These are phyloP conservation scores for Acephala macrosclerotiorum DNA, from an alignment of 2,329 filamentous ascomycete genomes.

Conservation along the genomic window DNA sequence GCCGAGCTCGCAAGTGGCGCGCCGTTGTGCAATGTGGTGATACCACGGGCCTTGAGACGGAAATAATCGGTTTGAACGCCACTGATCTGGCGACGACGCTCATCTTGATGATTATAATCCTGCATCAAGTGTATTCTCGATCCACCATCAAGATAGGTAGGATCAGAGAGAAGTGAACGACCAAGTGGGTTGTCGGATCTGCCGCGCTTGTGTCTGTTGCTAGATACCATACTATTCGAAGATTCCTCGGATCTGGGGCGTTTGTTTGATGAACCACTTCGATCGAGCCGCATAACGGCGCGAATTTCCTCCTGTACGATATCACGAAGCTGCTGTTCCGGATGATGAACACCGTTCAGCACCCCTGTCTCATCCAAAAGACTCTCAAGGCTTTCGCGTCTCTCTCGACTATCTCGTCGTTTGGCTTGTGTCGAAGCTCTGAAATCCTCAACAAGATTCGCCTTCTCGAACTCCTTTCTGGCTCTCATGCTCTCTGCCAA, in stretches of 20 bases:
- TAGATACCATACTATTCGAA: slow-evolving; percentile 27
- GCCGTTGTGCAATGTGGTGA: slow-evolving; percentile 42
- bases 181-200: slow-evolving; percentile 38
- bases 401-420: slow-evolving; percentile 16
- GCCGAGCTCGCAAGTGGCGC: slow-evolving; percentile 42
- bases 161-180: slow-evolving; percentile 42
- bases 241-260: slow-evolving; percentile 31
- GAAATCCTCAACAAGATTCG: slow-evolving; percentile 43
- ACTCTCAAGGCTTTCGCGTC: slow-evolving; percentile 38
- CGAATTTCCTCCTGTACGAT: slow-evolving; percentile 33
- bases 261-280: slow-evolving; percentile 23
- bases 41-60: slow-evolving; percentile 45
- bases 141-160: slow-evolving; percentile 41
- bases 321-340: slow-evolving; percentile 27
- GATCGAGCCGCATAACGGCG: slow-evolving; percentile 30
- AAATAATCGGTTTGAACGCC: slow-evolving; percentile 47
- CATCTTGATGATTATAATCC: slow-evolving; percentile 34
- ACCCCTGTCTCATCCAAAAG: slow-evolving; percentile 37
- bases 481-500: slow-evolving; percentile 40
- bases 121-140: slow-evolving; percentile 42
- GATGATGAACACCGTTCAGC: slow-evolving; percentile 39
- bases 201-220: slow-evolving; percentile 33
- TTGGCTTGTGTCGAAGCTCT: slow-evolving; percentile 34
- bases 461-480: slow-evolving; percentile 36
- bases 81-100: slow-evolving; percentile 38